These are phyloP conservation scores for Phytophthora hibernalis DNA, from an alignment of 352 stramenopile genomes.

Conservation along the genomic window DNA sequence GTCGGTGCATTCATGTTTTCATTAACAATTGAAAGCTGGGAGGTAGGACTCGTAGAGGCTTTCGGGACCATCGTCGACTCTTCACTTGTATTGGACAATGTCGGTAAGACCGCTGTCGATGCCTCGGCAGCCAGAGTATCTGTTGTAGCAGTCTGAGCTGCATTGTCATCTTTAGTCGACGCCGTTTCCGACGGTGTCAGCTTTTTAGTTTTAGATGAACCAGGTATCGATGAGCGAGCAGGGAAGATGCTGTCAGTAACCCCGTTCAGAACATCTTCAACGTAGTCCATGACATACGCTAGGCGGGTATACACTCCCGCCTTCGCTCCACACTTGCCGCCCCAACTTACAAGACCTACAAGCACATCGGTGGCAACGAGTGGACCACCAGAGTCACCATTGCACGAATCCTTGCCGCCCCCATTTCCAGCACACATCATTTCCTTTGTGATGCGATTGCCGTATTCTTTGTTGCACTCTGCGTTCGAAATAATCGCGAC, in stretches of 20 bases:
- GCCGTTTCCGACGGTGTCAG: not conserved
- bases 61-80: too few relatives aligned
- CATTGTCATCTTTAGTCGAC: conserved; percentile 12
- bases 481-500: conserved; percentile 51
- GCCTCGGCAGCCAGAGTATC: not conserved
- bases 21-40: too few relatives aligned
- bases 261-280: conserved; percentile 52
- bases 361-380: conserved; percentile 52
- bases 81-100: not conserved
- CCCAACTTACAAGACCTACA: conserved; percentile 70
- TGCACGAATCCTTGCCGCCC: conserved; percentile 61
- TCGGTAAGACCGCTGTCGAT: not conserved
- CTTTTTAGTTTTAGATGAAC: not conserved
- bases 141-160: not conserved
- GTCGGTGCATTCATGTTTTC: too few relatives aligned
- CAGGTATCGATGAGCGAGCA: not conserved
- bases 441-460: conserved; percentile 56
- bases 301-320: conserved; percentile 63
- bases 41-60: too few relatives aligned
- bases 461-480: conserved; percentile 61
- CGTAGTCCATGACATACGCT: conserved; percentile 55
- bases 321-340: conserved; percentile 53
- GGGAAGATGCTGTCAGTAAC: conserved; percentile 13
- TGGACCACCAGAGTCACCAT: conserved; percentile 69
- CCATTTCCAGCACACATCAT: conserved; percentile 70